A percentile compares a stretch with the other conserved stretches of the same genome.
phyloP scores from a whole-genome alignment of 306 rosid genomes.

The Cicer cuneatum region DNA sequence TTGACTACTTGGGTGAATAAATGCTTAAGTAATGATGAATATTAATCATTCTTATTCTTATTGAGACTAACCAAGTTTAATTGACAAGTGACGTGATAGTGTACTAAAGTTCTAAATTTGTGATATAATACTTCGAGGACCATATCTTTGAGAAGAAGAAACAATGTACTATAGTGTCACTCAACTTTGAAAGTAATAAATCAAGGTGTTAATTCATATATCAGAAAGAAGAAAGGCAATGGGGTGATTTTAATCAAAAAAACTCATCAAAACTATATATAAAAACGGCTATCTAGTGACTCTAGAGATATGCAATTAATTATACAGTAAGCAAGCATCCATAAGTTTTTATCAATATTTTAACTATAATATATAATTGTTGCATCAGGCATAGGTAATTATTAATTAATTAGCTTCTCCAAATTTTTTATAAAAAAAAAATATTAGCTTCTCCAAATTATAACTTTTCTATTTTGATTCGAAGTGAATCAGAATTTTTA shows the following conservation, averaged over 20 bases:
- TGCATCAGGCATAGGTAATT: conserved; percentile 20
- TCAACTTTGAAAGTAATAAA: conserved; percentile 33
- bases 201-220: conserved; percentile 21
- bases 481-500: too few species aligned
- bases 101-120: conserved; percentile 44
- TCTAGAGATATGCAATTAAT: conserved; percentile 3
- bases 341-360: not conserved
- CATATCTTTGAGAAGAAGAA: conserved; percentile 45
- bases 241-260: conserved; percentile 21
- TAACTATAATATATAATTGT: not conserved
- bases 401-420: conserved; percentile 15
- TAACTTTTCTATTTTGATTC: conserved; percentile 22
- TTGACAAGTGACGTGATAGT: conserved; percentile 40
- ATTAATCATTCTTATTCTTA: conserved; percentile 45
- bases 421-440: too few species aligned
- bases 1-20: conserved; percentile 43
- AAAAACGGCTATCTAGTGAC: conserved; percentile 15
- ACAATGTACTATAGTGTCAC: conserved; percentile 24
- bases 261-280: conserved; percentile 17
- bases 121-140: conserved; percentile 25
- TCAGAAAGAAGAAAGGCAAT: conserved; percentile 22
- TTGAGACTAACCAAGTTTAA: conserved; percentile 35
- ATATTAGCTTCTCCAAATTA: conserved; percentile 17
- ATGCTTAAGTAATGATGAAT: conserved; percentile 46
- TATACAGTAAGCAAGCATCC: not conserved